Evolutionary conservation across 352 stramenopile genomes (phyloP).

Genomic region (Phytophthora pseudosyringae): DNA sequence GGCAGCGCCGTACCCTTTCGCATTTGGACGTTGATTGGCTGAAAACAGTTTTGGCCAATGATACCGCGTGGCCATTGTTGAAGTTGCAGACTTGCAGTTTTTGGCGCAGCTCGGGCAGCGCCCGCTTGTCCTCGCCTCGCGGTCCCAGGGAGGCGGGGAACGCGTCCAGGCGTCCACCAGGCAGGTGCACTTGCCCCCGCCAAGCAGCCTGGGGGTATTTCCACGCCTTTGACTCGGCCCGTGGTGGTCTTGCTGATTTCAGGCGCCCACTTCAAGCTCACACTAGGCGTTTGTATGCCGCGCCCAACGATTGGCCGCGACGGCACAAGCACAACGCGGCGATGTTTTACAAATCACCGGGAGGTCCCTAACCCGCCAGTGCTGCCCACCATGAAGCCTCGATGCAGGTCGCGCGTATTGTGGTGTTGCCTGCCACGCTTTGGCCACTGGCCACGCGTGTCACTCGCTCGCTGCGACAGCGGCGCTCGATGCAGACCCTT

Average conservation of each 20-base stretch:
- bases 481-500: not conserved
- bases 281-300: constrained; percentile 32
- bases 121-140: not conserved
- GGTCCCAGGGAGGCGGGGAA: not conserved
- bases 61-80: constrained; percentile 1
- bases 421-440: not conserved
- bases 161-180: constrained; percentile 9
- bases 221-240: constrained; percentile 1
- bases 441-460: not conserved
- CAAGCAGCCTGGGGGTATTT: not conserved
- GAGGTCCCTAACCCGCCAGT: constrained; percentile 2
- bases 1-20: constrained; percentile 34
- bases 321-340: constrained; percentile 27
- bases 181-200: not conserved
- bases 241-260: constrained; percentile 1
- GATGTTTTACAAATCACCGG: constrained; percentile 31
- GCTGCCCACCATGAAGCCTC: not conserved
- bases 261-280: constrained; percentile 26
- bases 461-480: constrained; percentile 5
- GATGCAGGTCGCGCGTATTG: not conserved
- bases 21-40: not conserved
- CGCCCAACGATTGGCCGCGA: constrained; percentile 22
- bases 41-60: constrained; percentile 40
- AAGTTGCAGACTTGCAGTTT: constrained; percentile 42
- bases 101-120: constrained; percentile 27